These are phyloP conservation scores for Ganoderma resinaceum DNA, from an alignment of 1,284 basidiomycete species.

Conservation along the genomic window DNA sequence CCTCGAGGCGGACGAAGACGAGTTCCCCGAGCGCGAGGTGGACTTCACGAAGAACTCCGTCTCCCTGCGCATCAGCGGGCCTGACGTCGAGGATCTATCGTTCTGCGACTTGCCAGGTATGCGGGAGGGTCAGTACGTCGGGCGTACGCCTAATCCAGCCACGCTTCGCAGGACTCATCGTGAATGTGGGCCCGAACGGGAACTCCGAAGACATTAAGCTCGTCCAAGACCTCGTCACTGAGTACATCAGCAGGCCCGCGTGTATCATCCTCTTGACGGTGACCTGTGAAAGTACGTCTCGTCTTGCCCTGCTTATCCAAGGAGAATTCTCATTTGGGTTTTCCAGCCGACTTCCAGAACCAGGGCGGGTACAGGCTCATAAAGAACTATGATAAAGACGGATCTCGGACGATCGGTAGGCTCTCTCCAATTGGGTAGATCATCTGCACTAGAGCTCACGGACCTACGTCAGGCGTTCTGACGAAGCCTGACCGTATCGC, in stretches of 20 bases:
- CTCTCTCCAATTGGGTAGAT: conserved; percentile 32
- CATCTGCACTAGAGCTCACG: neutral
- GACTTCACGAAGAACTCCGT: conserved; percentile 72
- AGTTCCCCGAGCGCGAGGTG: conserved; percentile 42
- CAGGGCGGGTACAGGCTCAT: conserved; percentile 71
- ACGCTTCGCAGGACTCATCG: conserved; percentile 61
- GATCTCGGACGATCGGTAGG: conserved; percentile 74
- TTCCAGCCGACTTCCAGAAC: conserved; percentile 74
- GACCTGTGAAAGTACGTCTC: conserved; percentile 71
- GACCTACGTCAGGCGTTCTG: neutral
- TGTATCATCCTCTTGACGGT: conserved; percentile 76
- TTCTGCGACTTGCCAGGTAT: conserved; percentile 75
- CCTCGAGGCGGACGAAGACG: conserved; percentile 40
- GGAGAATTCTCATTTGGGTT: neutral
- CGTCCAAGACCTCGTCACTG: conserved; percentile 58
- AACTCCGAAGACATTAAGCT: conserved; percentile 64
- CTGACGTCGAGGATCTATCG: conserved; percentile 72
- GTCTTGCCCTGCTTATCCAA: neutral
- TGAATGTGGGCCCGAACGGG: conserved; percentile 58
- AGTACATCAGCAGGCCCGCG: conserved; percentile 68
- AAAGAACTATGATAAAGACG: conserved; percentile 60
- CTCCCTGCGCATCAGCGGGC: conserved; percentile 70
- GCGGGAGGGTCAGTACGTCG: conserved; percentile 7
- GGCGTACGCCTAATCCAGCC: neutral
- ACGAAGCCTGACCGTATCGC: neutral